phyloP scores from a whole-genome alignment of 225 moss, liverwort and hornwort species.

The Anthoceros angustus region DNA sequence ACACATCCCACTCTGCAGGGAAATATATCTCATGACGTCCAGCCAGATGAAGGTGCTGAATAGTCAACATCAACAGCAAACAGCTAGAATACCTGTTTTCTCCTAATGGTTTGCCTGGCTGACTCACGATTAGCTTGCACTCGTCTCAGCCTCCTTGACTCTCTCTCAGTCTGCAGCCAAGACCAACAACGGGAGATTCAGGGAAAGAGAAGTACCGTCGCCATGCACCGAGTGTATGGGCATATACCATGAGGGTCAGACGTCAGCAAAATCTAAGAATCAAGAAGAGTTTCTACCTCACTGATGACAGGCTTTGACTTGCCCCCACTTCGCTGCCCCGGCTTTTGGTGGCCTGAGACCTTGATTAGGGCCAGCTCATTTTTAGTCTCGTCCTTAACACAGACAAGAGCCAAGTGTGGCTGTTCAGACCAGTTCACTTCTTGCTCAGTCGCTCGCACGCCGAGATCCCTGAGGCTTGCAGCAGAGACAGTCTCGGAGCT shows the following conservation, averaged over 20 bases:
- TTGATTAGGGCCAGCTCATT: conserved; percentile 13
- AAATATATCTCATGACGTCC: too few species aligned
- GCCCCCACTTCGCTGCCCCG: conserved; percentile 14
- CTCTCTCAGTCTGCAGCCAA: conserved; percentile 26
- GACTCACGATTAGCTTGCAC: conserved; percentile 48
- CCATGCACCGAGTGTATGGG: not conserved
- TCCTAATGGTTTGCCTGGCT: conserved; percentile 55
- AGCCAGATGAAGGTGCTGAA: not conserved
- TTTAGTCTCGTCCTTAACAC: not conserved
- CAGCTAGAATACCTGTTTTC: conserved; percentile 57
- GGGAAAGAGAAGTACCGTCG: not conserved
- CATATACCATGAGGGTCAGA: not conserved
- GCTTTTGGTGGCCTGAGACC: conserved; percentile 12
- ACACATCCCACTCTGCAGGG: not conserved
- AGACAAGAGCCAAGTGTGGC: conserved; percentile 12
- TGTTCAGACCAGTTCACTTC: conserved; percentile 10
- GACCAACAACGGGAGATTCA: not conserved
- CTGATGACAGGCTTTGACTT: conserved; percentile 27
- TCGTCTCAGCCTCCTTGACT: conserved; percentile 29
- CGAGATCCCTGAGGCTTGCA: not conserved
- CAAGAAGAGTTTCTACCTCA: conserved; percentile 15
- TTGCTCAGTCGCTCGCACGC: conserved; percentile 8
- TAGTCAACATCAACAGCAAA: not conserved
- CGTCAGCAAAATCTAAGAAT: too few species aligned
- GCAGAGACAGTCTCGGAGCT: not conserved